Evolutionary conservation across 192 early-diverging fungal species (phyloP), one percentile per base, ranked within the genome.

Genomic region (Podila epigama): DNA sequence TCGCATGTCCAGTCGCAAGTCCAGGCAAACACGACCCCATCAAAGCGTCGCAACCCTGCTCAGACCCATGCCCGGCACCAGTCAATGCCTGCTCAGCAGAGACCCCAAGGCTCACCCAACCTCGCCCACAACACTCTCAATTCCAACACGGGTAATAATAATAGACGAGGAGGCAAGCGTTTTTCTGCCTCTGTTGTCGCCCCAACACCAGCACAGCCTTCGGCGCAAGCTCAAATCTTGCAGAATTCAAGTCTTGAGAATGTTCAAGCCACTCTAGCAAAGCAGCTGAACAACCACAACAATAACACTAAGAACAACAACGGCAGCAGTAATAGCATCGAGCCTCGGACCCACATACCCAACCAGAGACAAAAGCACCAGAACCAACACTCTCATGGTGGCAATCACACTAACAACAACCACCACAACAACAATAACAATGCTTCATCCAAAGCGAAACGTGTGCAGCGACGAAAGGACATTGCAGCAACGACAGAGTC

Each of bases 391-490:
- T 32, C 50, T 11, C 22, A 31, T 27, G 51, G 55, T 42, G 51
- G 53, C 32, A 53, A 60, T 36, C 25, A 25, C 48, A 25, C 36
- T 25, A 52, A 39, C 36, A 20, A 39, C 37, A 66, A 34, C 53
- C 18, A 11, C 40, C 56, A 39, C 29, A 58, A 44, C 41, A 68
- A 60, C 56, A 58, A 33, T 36, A 58, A 39, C 18, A 41, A 9
- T 27, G 29, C 63, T 12, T 64, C 75, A 36, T 66, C 78, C 0
- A 84, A 81, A 42, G 61, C 62, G 10, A 69, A 75, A 35, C 70
- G 75, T 22, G 52, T 51, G 20, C 79, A 84, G 44, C 79, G 70
- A 15, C 79, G 83, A 40, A 86, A 79, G 37, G 85, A 86, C n/a
- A 61, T 80, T 50, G 75, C 42, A 12, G 63, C 80, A 20, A 62